Evolutionary conservation across 352 stramenopile species (phyloP).

Genomic region (Pythium phragmitis): DNA sequence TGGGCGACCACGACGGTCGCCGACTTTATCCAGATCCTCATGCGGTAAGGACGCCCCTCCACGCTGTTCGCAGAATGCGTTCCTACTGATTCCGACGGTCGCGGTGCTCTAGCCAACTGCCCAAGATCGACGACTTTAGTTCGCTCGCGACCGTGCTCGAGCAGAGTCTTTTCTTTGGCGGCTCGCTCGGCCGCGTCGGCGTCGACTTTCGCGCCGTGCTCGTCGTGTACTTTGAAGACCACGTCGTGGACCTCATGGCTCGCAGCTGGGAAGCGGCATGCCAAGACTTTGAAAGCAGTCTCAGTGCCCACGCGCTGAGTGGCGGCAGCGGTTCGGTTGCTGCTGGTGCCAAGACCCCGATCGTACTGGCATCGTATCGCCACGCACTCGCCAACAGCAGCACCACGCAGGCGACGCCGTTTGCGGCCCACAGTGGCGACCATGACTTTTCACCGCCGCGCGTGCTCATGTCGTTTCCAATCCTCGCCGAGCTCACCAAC

Average conservation of each 20-base stretch:
- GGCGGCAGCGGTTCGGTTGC: constrained; percentile 20
- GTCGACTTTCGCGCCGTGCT: constrained; percentile 82
- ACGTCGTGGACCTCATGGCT: constrained; percentile 68
- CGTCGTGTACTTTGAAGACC: constrained; percentile 81
- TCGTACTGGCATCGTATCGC: constrained; percentile 74
- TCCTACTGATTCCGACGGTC: background rate
- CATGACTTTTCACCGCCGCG: constrained; percentile 70
- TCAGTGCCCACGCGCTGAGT: constrained; percentile 42
- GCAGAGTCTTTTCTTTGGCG: constrained; percentile 84
- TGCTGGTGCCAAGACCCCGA: constrained; percentile 50
- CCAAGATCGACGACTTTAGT: constrained; percentile 83
- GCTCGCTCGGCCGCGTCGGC: constrained; percentile 75
- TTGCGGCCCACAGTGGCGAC: constrained; percentile 12
- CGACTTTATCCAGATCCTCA: constrained; percentile 79
- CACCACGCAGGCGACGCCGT: background rate
- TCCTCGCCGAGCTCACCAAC: constrained; percentile 85
- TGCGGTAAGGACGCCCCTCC: constrained; percentile 43
- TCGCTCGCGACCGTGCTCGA: constrained; percentile 78
- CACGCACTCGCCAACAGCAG: constrained; percentile 24
- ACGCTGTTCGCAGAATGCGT: background rate
- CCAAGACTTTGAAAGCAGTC: constrained; percentile 60
- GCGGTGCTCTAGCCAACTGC: constrained; percentile 52
- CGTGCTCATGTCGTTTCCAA: constrained; percentile 85
- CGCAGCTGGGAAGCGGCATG: constrained; percentile 55
- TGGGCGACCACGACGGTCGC: constrained; percentile 81